Evolutionary conservation across 495 filamentous ascomycete genomes (phyloP), one percentile per base, ranked within the genome.

Genomic region (Monascus purpureus): DNA sequence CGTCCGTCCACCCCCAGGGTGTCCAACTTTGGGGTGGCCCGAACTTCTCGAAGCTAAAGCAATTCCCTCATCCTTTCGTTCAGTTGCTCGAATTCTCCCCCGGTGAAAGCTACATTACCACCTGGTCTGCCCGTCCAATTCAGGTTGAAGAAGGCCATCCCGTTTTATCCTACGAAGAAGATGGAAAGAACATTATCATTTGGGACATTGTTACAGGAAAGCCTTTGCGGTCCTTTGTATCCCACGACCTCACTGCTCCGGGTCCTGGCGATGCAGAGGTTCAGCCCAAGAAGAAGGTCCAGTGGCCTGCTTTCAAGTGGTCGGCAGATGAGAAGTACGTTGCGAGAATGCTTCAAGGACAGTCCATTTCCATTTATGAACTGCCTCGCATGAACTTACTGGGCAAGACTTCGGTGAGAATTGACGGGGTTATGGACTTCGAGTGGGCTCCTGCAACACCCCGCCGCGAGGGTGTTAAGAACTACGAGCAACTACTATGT

Each of bases 261-360:
- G 70, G 65, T 16, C 59, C 69, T 12, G 51, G 55, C 6, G 76
- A 77, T 26, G 65, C 65, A 29, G 66, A 61, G 17, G 84, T 80
- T 45, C 74, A 80, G 41, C 78, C 75, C 8, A 82, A 84, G 62
- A 80, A 82, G 59, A 95, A 95, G 68, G 75, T 92, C 32, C 82
- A 87, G 43, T 97, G 90, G 90, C 90, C 90, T 15, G 85, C 88
- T 8, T 97, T 97, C 72, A 97, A 97, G 59, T 97, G 90, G 90
- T 94, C 88, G 28, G 63, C 90, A 3, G 90, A 97, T 48, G 84
- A 93, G 64, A 87, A 87, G 53, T 97, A 95, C 54, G 86, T 95
- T 28, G 90, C 90, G 2, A 73, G 90, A 27, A 77, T 96, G 63
- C 82, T 77, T 33, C 88, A 83, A 35, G 80, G 77, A 37, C 73